These are phyloP conservation scores for Solanum megistacrolobum DNA, from an alignment of 257 asterid species.

Conservation along the genomic window DNA sequence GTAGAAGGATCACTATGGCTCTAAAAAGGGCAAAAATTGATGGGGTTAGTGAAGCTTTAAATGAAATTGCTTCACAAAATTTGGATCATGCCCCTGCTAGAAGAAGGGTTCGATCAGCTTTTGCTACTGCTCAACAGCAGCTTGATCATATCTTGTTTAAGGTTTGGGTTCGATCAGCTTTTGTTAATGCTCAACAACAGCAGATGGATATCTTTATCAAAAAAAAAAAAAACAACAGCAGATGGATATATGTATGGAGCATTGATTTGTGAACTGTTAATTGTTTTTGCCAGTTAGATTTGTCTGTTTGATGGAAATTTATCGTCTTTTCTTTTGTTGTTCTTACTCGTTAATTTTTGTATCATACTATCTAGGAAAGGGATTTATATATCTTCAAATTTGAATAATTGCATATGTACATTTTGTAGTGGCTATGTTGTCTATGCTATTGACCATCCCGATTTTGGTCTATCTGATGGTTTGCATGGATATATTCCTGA, in stretches of 20 bases:
- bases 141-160: conserved; percentile 82
- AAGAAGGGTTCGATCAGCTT: conserved; percentile 87
- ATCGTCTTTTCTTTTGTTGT: background rate
- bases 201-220: background rate
- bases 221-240: no score
- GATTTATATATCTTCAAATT: background rate
- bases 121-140: conserved; percentile 44
- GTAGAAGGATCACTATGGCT: conserved; percentile 27
- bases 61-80: conserved; percentile 85
- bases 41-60: conserved; percentile 68
- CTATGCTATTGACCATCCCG: conserved; percentile 92
- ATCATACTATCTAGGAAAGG: background rate
- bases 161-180: conserved; percentile 19
- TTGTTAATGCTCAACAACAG: no score
- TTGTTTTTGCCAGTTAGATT: background rate
- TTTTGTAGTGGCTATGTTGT: conserved; percentile 87
- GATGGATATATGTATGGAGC: background rate
- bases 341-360: background rate
- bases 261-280: background rate
- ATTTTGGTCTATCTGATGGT: conserved; percentile 94
- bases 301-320: background rate
- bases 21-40: conserved; percentile 49
- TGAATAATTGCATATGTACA: background rate
- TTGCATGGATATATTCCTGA: conserved; percentile 77
- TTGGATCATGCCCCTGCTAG: conserved; percentile 86